Conservation (phyloP, 2,329 filamentous ascomycete species). For the Stagonosporopsis tanaceti region DNA sequence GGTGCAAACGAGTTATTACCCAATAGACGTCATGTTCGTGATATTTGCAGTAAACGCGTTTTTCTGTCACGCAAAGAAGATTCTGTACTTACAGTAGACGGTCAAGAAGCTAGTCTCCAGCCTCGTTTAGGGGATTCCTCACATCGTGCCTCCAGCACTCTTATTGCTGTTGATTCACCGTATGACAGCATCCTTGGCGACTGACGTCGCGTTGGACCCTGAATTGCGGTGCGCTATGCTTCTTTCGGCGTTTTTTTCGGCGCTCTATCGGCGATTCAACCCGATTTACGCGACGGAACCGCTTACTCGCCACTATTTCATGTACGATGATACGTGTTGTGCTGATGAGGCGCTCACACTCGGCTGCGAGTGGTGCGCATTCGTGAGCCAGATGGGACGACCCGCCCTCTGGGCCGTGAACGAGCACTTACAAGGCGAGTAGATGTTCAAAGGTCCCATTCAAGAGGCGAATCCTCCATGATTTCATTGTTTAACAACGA, state of each 20-base stretch:
- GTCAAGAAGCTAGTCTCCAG: conserved; percentile 2
- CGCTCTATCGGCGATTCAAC: conserved; percentile 28
- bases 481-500: too few relatives aligned
- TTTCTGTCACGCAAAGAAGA: background rate
- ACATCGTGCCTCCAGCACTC: conserved; percentile 10
- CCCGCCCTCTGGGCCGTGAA: background rate
- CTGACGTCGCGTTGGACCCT: conserved; percentile 32
- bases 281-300: conserved; percentile 10
- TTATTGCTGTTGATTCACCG: conserved; percentile 21
- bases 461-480: too few relatives aligned
- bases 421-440: background rate
- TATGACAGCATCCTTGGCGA: conserved; percentile 39
- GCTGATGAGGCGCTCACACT: background rate
- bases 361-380: background rate
- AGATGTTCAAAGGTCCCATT: background rate
- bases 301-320: conserved; percentile 3
- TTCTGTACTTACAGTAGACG: background rate
- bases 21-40: background rate
- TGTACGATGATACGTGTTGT: conserved; percentile 9
- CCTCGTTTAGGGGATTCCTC: conserved; percentile 2
- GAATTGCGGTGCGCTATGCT: conserved; percentile 20
- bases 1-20: background rate
- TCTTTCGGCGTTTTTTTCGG: conserved; percentile 11
- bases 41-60: background rate
- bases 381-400: background rate